phyloP scores from a whole-genome alignment of 129 eudicot genomes.

The Pulicaria dysenterica region DNA sequence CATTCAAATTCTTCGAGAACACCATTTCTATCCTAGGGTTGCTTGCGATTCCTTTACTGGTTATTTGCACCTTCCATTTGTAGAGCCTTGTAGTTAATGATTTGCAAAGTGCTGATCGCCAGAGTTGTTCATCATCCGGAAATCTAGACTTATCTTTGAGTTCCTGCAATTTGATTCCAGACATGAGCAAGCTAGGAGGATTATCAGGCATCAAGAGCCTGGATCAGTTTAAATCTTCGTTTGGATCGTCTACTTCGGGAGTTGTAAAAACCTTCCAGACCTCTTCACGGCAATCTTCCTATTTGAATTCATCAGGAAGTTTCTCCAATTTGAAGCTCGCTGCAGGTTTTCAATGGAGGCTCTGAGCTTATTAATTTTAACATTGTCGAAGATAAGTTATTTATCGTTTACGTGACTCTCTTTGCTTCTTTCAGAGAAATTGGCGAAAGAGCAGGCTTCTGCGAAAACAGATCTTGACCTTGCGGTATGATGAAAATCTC shows the following conservation, averaged over 20 bases:
- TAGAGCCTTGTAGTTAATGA: constrained; percentile 10
- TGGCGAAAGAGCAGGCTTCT: constrained; percentile 93
- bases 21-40: constrained; percentile 38
- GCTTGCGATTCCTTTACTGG: background rate
- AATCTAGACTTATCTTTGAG: constrained; percentile 10
- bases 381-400: background rate
- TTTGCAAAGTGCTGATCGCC: background rate
- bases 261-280: constrained; percentile 42
- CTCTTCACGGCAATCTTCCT: constrained; percentile 56
- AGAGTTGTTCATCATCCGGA: constrained; percentile 17
- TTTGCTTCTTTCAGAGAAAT: constrained; percentile 66
- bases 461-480: constrained; percentile 84
- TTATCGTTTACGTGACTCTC: background rate
- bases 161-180: constrained; percentile 12
- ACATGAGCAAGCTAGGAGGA: constrained; percentile 71
- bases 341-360: constrained; percentile 51
- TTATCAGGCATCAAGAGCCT: constrained; percentile 66
- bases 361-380: background rate
- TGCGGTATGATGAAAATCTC: constrained; percentile 60
- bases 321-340: constrained; percentile 84
- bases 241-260: constrained; percentile 49
- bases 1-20: constrained; percentile 15
- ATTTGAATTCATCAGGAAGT: constrained; percentile 71
- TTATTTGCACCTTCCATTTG: background rate
- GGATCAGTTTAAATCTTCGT: constrained; percentile 60